Evolutionary conservation across 1,284 basidiomycete genomes (phyloP).

Genomic region (Cutaneotrichosporon cyanovorans): DNA sequence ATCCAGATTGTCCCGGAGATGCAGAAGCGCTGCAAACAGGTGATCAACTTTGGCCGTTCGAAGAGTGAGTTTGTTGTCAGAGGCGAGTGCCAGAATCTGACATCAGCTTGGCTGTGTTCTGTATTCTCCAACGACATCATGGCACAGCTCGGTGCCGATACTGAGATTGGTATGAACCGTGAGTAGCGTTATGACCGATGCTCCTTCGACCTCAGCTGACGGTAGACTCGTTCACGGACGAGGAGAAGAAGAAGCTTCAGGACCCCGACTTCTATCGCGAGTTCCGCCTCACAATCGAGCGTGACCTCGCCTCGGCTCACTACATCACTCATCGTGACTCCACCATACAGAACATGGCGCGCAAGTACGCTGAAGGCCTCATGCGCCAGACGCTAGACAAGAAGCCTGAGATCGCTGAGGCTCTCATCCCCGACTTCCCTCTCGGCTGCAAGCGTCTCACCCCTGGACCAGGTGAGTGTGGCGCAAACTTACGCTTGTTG

Average conservation of each 20-base stretch:
- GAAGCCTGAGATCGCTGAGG: conserved; percentile 21
- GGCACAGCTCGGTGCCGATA: conserved; percentile 7
- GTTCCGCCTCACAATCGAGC: conserved; percentile 31
- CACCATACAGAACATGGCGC: neutral
- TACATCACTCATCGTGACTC: conserved; percentile 21
- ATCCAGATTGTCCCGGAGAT: conserved; percentile 25
- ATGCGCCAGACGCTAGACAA: conserved; percentile 19
- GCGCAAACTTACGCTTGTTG: too few relatives aligned
- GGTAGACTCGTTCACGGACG: conserved; percentile 23
- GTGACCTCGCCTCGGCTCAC: conserved; percentile 23
- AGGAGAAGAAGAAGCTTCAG: conserved; percentile 17
- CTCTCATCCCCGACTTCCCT: conserved; percentile 20
- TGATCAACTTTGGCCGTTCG: conserved; percentile 10
- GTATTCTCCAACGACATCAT: conserved; percentile 20
- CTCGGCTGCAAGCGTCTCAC: conserved; percentile 39
- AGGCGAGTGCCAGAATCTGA: neutral
- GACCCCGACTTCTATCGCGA: conserved; percentile 19
- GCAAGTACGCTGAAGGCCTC: conserved; percentile 4
- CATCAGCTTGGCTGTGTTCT: conserved; percentile 29
- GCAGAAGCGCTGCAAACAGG: conserved; percentile 12
- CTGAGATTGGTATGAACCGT: conserved; percentile 6
- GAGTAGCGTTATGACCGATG: neutral
- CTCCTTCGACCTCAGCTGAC: neutral
- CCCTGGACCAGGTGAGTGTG: conserved; percentile 28
- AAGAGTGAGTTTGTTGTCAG: neutral